These are phyloP conservation scores for Oryza glumipatula DNA, from an alignment of 176 grass and related monocot species.

Conservation along the genomic window DNA sequence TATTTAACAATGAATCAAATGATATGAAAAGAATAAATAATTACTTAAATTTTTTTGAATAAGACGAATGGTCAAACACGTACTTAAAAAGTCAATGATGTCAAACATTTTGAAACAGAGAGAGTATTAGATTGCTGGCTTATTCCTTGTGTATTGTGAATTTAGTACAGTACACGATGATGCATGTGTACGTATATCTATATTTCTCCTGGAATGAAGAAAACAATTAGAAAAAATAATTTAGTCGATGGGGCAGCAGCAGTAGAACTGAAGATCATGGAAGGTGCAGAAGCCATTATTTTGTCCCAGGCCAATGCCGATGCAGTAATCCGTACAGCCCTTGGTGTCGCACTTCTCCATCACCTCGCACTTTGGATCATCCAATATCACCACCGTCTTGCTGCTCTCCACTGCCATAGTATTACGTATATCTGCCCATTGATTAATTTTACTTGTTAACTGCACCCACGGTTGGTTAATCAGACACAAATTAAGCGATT, in stretches of 20 bases:
- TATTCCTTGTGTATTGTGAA: background rate
- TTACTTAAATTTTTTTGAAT: too few species aligned
- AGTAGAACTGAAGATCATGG: conserved; percentile 5
- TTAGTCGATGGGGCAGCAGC: conserved; percentile 17
- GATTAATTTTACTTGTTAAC: background rate
- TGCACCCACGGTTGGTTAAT: background rate
- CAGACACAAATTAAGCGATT: background rate
- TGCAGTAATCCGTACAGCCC: background rate
- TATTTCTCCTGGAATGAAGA: background rate
- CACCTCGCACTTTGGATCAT: conserved; percentile 19
- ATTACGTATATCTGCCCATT: too few species aligned
- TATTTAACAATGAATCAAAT: too few species aligned
- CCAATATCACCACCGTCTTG: background rate
- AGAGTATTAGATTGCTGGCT: too few species aligned
- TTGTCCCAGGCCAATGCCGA: background rate
- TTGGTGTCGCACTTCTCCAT: background rate
- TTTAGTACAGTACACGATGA: background rate
- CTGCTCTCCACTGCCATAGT: background rate
- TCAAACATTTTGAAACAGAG: too few species aligned
- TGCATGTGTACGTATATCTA: background rate
- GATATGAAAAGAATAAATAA: too few species aligned
- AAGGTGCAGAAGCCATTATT: background rate
- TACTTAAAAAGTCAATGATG: too few species aligned
- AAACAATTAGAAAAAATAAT: background rate
- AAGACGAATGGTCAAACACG: too few species aligned